Evolutionary conservation across 2,329 filamentous ascomycete species (phyloP).

Genomic region (Alternaria conjuncta): DNA sequence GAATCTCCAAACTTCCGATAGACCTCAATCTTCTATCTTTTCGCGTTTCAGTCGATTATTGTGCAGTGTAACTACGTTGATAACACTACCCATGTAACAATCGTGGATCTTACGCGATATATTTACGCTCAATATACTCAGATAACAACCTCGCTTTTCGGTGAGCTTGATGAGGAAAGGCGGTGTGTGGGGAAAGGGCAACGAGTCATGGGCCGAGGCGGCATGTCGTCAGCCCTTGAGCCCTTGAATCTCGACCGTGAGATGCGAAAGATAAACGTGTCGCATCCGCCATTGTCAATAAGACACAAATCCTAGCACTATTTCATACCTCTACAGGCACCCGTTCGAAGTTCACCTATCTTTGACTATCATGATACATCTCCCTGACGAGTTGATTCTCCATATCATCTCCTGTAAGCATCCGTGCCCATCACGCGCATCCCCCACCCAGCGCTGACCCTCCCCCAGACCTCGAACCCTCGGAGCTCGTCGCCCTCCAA

Average conservation of each 20-base stretch:
- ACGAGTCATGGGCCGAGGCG: slow-evolving; percentile 17
- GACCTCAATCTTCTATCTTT: neutral
- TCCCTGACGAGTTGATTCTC: slow-evolving; percentile 52
- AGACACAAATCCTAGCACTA: too few relatives aligned
- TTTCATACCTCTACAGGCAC: too few relatives aligned
- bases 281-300: slow-evolving; percentile 14
- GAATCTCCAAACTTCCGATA: too few relatives aligned
- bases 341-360: too few relatives aligned
- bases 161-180: neutral
- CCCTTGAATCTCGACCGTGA: slow-evolving; percentile 3
- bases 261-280: slow-evolving; percentile 10
- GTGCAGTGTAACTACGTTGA: neutral
- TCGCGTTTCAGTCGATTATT: neutral
- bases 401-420: slow-evolving; percentile 52
- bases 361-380: slow-evolving; percentile 25
- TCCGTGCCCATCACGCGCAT: slow-evolving; percentile 2
- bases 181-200: slow-evolving; percentile 1
- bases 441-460: slow-evolving; percentile 19
- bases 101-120: neutral
- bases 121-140: too few relatives aligned
- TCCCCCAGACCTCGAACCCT: slow-evolving; percentile 61
- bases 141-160: neutral
- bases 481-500: slow-evolving; percentile 72
- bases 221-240: slow-evolving; percentile 29
- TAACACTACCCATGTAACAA: neutral